Conservation (phyloP, 1,284 basidiomycete species). For the Cryptococcus sp. region DNA sequence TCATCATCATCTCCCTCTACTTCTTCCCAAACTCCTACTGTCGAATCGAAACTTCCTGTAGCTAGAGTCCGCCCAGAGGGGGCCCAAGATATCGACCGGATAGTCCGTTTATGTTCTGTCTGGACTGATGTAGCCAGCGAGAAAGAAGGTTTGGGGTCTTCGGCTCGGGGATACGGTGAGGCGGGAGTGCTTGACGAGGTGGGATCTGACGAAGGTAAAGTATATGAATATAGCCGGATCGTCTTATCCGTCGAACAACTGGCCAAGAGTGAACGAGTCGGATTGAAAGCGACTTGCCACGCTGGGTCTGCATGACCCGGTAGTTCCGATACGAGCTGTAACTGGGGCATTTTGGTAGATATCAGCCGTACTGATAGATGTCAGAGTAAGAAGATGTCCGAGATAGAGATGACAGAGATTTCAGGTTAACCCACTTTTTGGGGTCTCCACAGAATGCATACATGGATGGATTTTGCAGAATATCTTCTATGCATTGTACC, state of each 20-base stretch:
- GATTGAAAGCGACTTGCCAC: slow-evolving; percentile 92
- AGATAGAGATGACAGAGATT: too few relatives aligned
- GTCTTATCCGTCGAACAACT: slow-evolving; percentile 94
- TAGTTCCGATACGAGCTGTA: slow-evolving; percentile 38
- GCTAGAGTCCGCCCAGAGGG: slow-evolving; percentile 85
- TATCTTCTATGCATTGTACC: too few relatives aligned
- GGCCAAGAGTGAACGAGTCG: slow-evolving; percentile 71
- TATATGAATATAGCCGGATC: slow-evolving; percentile 77
- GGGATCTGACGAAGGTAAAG: slow-evolving; percentile 23
- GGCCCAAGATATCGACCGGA: slow-evolving; percentile 85
- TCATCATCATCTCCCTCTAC: slow-evolving; percentile 50
- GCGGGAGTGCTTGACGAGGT: slow-evolving; percentile 6
- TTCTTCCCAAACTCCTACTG: slow-evolving; percentile 87
- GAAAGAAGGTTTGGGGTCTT: slow-evolving; percentile 50
- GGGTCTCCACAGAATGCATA: too few relatives aligned
- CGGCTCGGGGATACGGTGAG: slow-evolving; percentile 20
- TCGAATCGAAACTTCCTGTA: slow-evolving; percentile 91
- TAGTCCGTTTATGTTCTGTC: slow-evolving; percentile 85
- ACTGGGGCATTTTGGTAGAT: slow-evolving; percentile 23
- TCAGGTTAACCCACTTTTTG: too few relatives aligned
- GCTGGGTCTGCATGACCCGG: slow-evolving; percentile 75
- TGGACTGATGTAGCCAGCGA: slow-evolving; percentile 59
- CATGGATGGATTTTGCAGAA: too few relatives aligned
- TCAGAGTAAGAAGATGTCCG: too few relatives aligned
- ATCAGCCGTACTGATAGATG: too few relatives aligned